Percentiles rank a stretch among this genome's conserved stretches.
phyloP scores from a whole-genome alignment of 208 protist genomes.

The Leishmania tropica region DNA sequence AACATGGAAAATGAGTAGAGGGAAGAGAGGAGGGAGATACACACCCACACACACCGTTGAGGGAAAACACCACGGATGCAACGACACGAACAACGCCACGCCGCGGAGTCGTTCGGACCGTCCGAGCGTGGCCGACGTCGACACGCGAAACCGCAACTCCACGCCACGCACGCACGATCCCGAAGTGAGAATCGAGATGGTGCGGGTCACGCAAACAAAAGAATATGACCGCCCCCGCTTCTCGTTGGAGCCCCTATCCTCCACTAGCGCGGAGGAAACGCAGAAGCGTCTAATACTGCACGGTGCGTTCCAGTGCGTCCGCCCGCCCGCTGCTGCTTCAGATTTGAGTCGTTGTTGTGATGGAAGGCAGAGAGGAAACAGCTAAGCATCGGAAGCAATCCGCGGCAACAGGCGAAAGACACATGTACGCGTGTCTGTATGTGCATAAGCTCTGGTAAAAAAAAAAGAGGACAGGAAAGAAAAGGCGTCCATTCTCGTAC shows the following conservation, averaged over 20 bases:
- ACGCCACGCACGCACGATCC: background rate
- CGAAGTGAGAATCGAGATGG: background rate
- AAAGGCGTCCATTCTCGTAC: background rate
- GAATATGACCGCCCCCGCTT: background rate
- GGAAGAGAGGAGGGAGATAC: background rate
- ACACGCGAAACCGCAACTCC: background rate
- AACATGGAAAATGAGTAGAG: background rate
- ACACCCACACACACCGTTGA: background rate
- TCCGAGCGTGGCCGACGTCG: background rate
- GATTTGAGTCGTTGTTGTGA: background rate
- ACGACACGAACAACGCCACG: background rate
- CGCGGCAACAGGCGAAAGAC: background rate
- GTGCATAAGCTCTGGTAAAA: background rate
- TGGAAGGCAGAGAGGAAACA: background rate
- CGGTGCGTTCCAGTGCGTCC: background rate
- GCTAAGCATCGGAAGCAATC: background rate
- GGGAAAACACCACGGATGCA: background rate
- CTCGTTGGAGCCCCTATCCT: background rate
- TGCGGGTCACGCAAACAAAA: background rate
- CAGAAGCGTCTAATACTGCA: background rate
- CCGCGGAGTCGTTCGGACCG: background rate
- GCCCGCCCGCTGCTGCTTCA: background rate
- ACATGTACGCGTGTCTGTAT: background rate
- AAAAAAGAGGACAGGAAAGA: background rate
- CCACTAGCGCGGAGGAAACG: background rate